A percentile compares a stretch with the other conserved stretches of the same genome.
These are phyloP conservation scores for Angomonas ambiguus DNA, from an alignment of 208 protist species.

Conservation along the genomic window DNA sequence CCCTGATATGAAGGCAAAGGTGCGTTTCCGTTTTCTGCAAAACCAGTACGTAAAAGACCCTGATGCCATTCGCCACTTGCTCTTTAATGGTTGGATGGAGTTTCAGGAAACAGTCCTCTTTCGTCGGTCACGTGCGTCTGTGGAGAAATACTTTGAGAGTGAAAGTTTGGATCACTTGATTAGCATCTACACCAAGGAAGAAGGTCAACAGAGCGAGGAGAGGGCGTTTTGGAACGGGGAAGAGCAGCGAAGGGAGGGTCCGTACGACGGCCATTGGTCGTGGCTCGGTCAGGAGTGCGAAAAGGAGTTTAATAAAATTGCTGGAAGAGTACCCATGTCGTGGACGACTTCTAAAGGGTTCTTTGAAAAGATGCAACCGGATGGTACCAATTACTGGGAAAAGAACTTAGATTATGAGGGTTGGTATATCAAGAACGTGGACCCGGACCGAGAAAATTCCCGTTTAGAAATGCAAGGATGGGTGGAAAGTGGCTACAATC, in stretches of 20 bases:
- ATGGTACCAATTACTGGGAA: conserved; percentile 89
- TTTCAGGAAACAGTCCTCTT: conserved; percentile 82
- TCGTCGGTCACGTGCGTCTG: conserved; percentile 59
- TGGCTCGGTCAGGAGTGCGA: conserved; percentile 77
- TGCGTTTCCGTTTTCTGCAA: conserved; percentile 78
- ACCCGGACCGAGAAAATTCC: conserved; percentile 80
- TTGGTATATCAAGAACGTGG: conserved; percentile 90
- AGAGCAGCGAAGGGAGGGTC: conserved; percentile 79
- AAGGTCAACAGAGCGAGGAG: conserved; percentile 74
- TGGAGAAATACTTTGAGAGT: conserved; percentile 80
- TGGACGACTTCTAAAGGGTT: conserved; percentile 84
- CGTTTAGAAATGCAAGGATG: conserved; percentile 77
- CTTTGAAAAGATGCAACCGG: conserved; percentile 77
- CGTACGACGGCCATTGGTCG: conserved; percentile 86
- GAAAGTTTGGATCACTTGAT: conserved; percentile 68
- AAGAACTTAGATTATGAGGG: conserved; percentile 91
- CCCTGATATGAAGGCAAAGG: conserved; percentile 77
- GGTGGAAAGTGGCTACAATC: conserved; percentile 86
- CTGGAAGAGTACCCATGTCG: conserved; percentile 70
- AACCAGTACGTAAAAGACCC: conserved; percentile 86
- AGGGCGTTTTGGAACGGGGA: conserved; percentile 85
- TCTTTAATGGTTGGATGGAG: conserved; percentile 89
- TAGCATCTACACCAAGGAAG: conserved; percentile 67
- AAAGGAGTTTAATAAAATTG: conserved; percentile 77
- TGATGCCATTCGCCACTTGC: conserved; percentile 81